Conservation (phyloP, 768 basidiomycete species). For the Calocera viscosa region DNA sequence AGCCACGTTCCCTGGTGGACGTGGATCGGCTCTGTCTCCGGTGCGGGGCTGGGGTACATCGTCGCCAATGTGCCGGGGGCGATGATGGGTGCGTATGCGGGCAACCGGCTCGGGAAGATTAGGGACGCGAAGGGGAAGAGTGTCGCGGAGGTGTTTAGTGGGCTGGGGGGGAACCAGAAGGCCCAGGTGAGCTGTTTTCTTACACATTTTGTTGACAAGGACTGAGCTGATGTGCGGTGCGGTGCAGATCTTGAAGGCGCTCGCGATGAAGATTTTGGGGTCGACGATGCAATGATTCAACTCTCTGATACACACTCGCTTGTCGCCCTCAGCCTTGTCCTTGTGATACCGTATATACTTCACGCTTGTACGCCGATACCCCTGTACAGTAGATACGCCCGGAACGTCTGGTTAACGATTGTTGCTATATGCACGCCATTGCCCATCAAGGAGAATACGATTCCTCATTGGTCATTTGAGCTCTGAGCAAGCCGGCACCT, state of each 20-base stretch:
- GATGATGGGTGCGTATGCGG: slow-evolving; percentile 74
- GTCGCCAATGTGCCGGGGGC: slow-evolving; percentile 77
- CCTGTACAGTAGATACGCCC: too few species aligned
- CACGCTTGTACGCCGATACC: too few species aligned
- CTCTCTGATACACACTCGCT: too few species aligned
- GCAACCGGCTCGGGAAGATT: slow-evolving; percentile 81
- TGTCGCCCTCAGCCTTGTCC: too few species aligned
- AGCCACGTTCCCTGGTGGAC: slow-evolving; percentile 60
- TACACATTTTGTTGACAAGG: slow-evolving; percentile 14
- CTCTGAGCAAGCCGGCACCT: too few species aligned
- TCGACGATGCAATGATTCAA: slow-evolving; percentile 25
- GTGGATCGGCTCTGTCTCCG: slow-evolving; percentile 56
- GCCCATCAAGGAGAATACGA: too few species aligned
- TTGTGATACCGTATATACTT: too few species aligned
- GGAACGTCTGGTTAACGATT: too few species aligned
- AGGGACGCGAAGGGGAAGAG: slow-evolving; percentile 88
- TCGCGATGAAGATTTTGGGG: slow-evolving; percentile 74
- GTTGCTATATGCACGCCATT: too few species aligned
- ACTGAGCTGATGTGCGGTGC: background rate
- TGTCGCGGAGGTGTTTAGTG: slow-evolving; percentile 74
- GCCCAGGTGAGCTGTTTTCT: slow-evolving; percentile 52
- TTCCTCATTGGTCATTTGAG: too few species aligned
- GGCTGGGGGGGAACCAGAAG: slow-evolving; percentile 65
- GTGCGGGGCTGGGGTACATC: slow-evolving; percentile 44
- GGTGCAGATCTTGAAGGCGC: slow-evolving; percentile 58